Percentiles rank a stretch among this genome's conserved stretches.
Evolutionary conservation across 306 rosid genomes (phyloP).

Genomic region (Fagus crenata): DNA sequence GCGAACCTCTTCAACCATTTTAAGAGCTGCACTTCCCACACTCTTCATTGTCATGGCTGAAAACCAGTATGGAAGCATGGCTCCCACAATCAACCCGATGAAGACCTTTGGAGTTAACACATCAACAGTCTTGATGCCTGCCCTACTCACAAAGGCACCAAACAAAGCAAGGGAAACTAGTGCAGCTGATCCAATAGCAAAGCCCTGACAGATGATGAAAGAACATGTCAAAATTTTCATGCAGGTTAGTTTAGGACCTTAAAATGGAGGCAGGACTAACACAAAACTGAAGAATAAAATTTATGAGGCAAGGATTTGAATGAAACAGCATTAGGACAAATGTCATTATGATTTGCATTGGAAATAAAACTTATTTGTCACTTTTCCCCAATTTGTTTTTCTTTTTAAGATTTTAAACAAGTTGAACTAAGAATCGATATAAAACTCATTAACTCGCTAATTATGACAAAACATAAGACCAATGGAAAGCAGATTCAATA

Average conservation of each 20-base stretch:
- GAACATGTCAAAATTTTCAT: background rate
- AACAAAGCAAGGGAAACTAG: slow-evolving; percentile 65
- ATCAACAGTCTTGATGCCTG: slow-evolving; percentile 56
- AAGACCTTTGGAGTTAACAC: slow-evolving; percentile 62
- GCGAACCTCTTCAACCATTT: slow-evolving; percentile 77
- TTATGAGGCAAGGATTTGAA: background rate
- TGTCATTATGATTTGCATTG: background rate
- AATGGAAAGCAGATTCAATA: background rate
- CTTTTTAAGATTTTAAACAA: background rate
- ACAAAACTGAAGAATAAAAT: slow-evolving; percentile 3
- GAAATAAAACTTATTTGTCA: background rate
- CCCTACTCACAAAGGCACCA: slow-evolving; percentile 69
- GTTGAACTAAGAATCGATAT: background rate
- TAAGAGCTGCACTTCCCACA: slow-evolving; percentile 71
- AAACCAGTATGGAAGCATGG: slow-evolving; percentile 82
- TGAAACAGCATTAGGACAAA: background rate
- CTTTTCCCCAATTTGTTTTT: background rate
- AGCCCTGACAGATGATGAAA: slow-evolving; percentile 39
- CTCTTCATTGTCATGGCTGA: slow-evolving; percentile 79
- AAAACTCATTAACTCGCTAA: background rate
- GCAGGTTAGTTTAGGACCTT: background rate
- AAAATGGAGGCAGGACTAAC: background rate
- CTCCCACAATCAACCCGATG: slow-evolving; percentile 66
- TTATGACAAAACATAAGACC: background rate
- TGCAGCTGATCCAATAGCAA: slow-evolving; percentile 75